Conservation (phyloP, 1,139 yeast species). For the Scheffersomyces illinoinensis region DNA sequence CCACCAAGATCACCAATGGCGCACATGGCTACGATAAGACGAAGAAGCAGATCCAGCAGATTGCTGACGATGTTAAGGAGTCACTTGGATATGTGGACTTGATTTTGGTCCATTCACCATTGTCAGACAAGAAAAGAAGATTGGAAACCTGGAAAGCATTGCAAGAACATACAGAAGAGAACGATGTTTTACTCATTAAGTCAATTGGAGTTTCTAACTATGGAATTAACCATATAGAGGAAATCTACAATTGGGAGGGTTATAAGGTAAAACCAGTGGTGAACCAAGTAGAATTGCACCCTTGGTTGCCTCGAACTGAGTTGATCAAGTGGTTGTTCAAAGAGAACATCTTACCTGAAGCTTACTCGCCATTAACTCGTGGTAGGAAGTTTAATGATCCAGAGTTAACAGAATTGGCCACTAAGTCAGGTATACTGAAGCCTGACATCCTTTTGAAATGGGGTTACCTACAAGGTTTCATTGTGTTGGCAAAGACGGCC, state of each 20-base stretch:
- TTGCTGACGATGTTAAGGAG: conserved; percentile 13
- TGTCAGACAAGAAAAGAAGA: conserved; percentile 31
- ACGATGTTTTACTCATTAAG: conserved; percentile 25
- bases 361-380: conserved; percentile 70
- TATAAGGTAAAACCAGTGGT: conserved; percentile 44
- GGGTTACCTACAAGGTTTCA: conserved; percentile 51
- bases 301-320: conserved; percentile 45
- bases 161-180: conserved; percentile 36
- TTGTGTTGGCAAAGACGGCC: conserved; percentile 69
- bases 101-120: conserved; percentile 37
- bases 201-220: conserved; percentile 47
- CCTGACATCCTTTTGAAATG: conserved; percentile 30
- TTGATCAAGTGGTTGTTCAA: conserved; percentile 29
- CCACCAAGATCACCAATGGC: conserved; percentile 26
- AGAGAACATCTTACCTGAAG: conserved; percentile 52
- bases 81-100: conserved; percentile 42
- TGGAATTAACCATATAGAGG: conserved; percentile 38
- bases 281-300: conserved; percentile 55
- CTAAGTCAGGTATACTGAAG: conserved; percentile 20
- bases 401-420: conserved; percentile 29
- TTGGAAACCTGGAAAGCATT: conserved; percentile 44
- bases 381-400: conserved; percentile 55
- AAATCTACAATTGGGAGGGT: conserved; percentile 34
- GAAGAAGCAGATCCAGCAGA: neutral
- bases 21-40: neutral